A percentile compares a stretch with the other conserved stretches of the same genome.
Conservation (phyloP, 2,329 filamentous ascomycete species). For the Penicillium sp. region DNA sequence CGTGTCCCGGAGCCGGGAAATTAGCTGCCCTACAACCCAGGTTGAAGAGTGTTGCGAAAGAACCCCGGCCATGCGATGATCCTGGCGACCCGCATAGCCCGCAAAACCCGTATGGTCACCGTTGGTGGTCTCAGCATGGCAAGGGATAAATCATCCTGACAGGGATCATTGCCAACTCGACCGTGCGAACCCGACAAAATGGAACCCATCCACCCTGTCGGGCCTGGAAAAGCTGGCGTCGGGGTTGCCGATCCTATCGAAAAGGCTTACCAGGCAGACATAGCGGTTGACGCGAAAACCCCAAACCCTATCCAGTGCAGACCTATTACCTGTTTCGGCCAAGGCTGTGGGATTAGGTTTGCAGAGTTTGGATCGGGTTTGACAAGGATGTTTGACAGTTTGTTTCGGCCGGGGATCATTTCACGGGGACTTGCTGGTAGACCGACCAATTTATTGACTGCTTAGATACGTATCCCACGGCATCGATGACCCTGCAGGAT, state of each 20-base stretch:
- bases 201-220: constrained; percentile 1
- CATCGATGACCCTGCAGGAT: not conserved
- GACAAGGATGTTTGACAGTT: not conserved
- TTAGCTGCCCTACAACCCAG: not conserved
- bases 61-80: not conserved
- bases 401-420: not conserved
- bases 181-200: not conserved
- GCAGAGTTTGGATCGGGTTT: not conserved
- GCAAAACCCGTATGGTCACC: not conserved
- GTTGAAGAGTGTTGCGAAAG: not conserved
- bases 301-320: not conserved
- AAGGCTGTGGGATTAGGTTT: not conserved
- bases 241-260: constrained; percentile 15
- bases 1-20: not conserved
- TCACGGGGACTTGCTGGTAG: not conserved
- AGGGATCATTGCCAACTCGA: not conserved
- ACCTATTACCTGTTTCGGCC: not conserved
- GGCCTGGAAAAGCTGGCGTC: constrained; percentile 9
- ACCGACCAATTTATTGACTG: not conserved
- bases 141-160: not conserved
- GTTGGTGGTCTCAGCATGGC: not conserved
- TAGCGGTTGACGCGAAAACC: not conserved
- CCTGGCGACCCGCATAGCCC: not conserved
- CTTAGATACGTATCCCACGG: not conserved
- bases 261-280: not conserved